Conservation (phyloP, 2,329 filamentous ascomycete genomes). For the Aureobasidium sp. region DNA sequence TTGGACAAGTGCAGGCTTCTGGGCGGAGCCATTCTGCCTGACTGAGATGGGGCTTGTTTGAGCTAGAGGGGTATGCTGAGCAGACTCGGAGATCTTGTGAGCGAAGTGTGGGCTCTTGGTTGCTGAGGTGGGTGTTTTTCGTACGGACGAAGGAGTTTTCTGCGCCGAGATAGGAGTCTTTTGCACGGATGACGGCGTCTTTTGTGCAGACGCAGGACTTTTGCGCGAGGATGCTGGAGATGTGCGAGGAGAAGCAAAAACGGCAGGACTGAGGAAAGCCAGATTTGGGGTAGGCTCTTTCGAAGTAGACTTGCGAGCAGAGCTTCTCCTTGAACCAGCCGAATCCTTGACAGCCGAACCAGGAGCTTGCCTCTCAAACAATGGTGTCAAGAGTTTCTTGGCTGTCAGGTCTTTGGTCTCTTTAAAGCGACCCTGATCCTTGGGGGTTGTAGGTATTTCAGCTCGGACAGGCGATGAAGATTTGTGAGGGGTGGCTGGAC, state of each 20-base stretch:
- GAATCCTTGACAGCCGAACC: conserved; percentile 24
- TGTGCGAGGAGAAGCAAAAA: background rate
- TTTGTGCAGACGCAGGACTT: background rate
- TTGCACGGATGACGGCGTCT: background rate
- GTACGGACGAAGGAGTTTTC: background rate
- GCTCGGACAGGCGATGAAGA: conserved; percentile 43
- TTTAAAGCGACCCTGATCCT: conserved; percentile 49
- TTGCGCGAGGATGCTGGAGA: conserved; percentile 8
- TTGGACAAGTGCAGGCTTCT: background rate
- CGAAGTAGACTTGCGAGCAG: conserved; percentile 7
- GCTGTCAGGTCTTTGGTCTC: conserved; percentile 40
- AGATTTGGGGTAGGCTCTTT: background rate
- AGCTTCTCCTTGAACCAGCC: conserved; percentile 2
- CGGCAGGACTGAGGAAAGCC: background rate
- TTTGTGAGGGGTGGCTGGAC: conserved; percentile 30
- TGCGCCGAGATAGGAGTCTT: conserved; percentile 1
- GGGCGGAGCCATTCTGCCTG: conserved; percentile 2
- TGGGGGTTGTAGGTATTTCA: conserved; percentile 48
- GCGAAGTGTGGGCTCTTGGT: background rate
- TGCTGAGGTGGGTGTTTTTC: conserved; percentile 1
- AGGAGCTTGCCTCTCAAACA: conserved; percentile 28
- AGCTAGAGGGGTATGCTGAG: background rate
- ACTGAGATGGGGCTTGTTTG: conserved; percentile 4
- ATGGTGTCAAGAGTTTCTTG: conserved; percentile 29
- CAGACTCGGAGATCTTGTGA: background rate